Evolutionary conservation across 805 yeast genomes (phyloP).

Genomic region (Sugiyamaella americana): DNA sequence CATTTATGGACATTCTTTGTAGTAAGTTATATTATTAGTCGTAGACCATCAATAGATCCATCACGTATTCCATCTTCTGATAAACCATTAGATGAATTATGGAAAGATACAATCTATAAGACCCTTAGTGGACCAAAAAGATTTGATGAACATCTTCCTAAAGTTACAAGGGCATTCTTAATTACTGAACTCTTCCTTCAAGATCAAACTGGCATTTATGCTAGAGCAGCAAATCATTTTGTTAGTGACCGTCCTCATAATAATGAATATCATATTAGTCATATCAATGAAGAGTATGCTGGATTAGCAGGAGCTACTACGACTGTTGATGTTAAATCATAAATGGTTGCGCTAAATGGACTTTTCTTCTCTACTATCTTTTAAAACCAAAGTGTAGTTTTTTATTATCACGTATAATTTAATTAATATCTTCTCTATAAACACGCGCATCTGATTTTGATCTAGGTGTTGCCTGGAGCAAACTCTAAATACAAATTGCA

Average conservation of each 20-base stretch:
- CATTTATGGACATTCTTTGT: conserved; percentile 17
- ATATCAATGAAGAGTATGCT: too few relatives aligned
- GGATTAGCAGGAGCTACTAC: too few relatives aligned
- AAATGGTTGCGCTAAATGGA: too few relatives aligned
- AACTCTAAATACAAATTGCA: too few relatives aligned
- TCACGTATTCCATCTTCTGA: conserved; percentile 8
- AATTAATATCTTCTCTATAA: too few relatives aligned
- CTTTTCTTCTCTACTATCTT: too few relatives aligned
- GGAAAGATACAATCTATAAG: conserved; percentile 17
- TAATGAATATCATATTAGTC: conserved; percentile 1
- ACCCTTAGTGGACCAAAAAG: conserved; percentile 16
- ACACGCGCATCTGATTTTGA: too few relatives aligned
- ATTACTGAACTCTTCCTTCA: conserved; percentile 16
- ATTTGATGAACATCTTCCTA: conserved; percentile 19
- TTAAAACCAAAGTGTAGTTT: too few relatives aligned
- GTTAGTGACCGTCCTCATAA: conserved; percentile 3
- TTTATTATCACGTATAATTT: too few relatives aligned
- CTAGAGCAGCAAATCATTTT: conserved; percentile 19
- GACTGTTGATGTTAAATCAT: too few relatives aligned
- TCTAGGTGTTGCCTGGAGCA: too few relatives aligned
- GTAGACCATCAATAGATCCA: conserved; percentile 17
- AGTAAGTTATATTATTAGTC: conserved; percentile 16
- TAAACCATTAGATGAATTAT: conserved; percentile 12
- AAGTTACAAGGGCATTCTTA: conserved; percentile 21
- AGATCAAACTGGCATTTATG: conserved; percentile 18